These are phyloP conservation scores for Vitellaria paradoxa DNA, from an alignment of 179 eudicot species.

Conservation along the genomic window DNA sequence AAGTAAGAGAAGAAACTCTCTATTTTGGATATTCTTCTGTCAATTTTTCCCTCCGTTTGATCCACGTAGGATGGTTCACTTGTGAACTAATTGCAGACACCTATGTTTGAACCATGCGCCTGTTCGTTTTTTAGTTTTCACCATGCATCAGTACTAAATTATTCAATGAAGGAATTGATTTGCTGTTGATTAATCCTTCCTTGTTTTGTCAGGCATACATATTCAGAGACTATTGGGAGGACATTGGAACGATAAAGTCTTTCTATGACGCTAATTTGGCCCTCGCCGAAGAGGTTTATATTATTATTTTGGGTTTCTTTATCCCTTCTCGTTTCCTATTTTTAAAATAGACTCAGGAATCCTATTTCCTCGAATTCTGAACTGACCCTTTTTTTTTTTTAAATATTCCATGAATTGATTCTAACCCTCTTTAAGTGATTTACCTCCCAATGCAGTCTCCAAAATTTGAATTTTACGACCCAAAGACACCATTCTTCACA, in stretches of 20 bases:
- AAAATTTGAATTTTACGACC: constrained; percentile 42
- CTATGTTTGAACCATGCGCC: neutral
- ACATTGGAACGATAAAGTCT: constrained; percentile 75
- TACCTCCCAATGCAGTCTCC: constrained; percentile 47
- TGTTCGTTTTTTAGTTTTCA: neutral
- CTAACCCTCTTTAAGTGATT: neutral
- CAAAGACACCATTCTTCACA: constrained; percentile 36
- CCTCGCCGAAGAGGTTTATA: constrained; percentile 72
- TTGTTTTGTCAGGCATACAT: constrained; percentile 60
- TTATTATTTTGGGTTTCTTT: neutral
- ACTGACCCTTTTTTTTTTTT: neutral
- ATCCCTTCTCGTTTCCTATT: neutral
- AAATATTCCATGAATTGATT: neutral
- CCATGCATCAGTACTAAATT: neutral
- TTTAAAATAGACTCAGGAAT: neutral
- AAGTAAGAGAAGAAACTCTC: constrained; percentile 35
- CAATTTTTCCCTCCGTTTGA: neutral
- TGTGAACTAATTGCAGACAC: neutral
- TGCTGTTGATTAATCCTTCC: neutral
- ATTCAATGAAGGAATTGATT: neutral
- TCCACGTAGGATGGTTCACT: too few species aligned
- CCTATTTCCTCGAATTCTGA: neutral
- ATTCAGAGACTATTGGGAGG: constrained; percentile 93
- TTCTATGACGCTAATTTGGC: constrained; percentile 91
- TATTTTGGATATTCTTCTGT: neutral